These are phyloP conservation scores for Diospyros lotus DNA, from an alignment of 148 eudicot genomes.

Conservation along the genomic window DNA sequence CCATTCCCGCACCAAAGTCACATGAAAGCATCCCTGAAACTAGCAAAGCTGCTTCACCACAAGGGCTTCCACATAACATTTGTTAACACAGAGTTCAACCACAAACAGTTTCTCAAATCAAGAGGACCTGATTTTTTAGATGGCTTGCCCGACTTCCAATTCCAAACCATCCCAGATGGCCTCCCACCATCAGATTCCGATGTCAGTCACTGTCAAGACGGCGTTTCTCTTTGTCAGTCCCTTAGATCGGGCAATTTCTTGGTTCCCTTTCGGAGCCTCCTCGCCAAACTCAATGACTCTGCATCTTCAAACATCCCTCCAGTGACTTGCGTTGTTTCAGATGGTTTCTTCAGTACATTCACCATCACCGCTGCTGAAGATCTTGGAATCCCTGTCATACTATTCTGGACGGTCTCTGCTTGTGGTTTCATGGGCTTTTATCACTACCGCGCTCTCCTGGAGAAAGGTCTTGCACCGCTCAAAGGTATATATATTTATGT, in stretches of 20 bases:
- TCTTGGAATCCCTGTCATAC: not conserved
- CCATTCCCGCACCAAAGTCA: constrained; percentile 14
- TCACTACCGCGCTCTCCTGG: not conserved
- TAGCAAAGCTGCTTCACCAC: constrained; percentile 12
- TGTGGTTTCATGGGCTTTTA: constrained; percentile 6
- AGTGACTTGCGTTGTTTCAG: not conserved
- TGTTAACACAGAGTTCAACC: not conserved
- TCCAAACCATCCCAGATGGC: constrained; percentile 13
- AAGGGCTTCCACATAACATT: constrained; percentile 12
- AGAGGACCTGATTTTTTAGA: not conserved
- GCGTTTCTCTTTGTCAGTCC: not conserved
- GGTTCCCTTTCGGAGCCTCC: not conserved
- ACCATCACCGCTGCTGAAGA: constrained; percentile 6
- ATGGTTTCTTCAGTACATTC: not conserved
- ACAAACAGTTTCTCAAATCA: constrained; percentile 1
- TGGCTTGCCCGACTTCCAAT: constrained; percentile 2
- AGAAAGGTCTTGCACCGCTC: not conserved
- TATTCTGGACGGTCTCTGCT: not conserved
- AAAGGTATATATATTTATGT: not conserved
- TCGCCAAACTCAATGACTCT: constrained; percentile 6
- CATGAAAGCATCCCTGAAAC: constrained; percentile 7
- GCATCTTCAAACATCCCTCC: too few species aligned
- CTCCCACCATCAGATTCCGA: constrained; percentile 4
- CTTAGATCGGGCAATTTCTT: not conserved
- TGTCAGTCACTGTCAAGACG: not conserved